Evolutionary conservation across 2,329 filamentous ascomycete genomes (phyloP).

Genomic region (Emmonsiellopsis sp.): DNA sequence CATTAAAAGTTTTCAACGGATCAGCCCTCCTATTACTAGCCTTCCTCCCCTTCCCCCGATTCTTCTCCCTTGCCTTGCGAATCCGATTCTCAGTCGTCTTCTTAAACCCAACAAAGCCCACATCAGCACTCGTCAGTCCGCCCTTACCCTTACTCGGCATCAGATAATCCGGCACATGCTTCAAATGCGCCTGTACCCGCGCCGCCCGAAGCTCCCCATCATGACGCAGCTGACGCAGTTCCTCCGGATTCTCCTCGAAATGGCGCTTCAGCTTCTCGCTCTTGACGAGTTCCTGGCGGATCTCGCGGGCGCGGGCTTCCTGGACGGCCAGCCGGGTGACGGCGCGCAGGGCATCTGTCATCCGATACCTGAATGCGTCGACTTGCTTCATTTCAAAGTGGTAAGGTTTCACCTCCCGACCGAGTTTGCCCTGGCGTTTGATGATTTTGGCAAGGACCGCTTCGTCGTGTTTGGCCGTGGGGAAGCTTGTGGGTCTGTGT

Average conservation of each 20-base stretch:
- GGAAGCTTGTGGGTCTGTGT: constrained; percentile 75
- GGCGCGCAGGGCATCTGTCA: constrained; percentile 82
- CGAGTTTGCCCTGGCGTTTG: constrained; percentile 67
- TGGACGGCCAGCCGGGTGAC: constrained; percentile 85
- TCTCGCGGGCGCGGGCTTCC: constrained; percentile 78
- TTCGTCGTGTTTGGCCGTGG: constrained; percentile 73
- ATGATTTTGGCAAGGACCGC: constrained; percentile 71
- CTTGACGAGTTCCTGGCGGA: constrained; percentile 82
- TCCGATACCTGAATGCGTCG: constrained; percentile 87
- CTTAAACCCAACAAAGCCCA: constrained; percentile 66
- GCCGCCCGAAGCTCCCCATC: constrained; percentile 81
- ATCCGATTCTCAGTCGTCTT: constrained; percentile 44
- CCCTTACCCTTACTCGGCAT: constrained; percentile 70
- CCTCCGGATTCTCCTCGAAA: constrained; percentile 93
- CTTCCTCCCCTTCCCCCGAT: constrained; percentile 35
- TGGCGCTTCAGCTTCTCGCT: constrained; percentile 89
- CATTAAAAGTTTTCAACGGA: constrained; percentile 83
- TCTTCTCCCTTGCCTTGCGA: constrained; percentile 40
- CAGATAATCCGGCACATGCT: constrained; percentile 89
- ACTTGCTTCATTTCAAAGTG: constrained; percentile 91
- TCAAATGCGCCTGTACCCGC: constrained; percentile 77
- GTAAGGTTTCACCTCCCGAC: constrained; percentile 78
- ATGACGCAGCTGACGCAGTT: constrained; percentile 78
- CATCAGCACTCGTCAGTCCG: constrained; percentile 53
- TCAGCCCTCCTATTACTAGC: constrained; percentile 61